phyloP scores from a whole-genome alignment of 768 basidiomycete species.

The Collybia sordida region DNA sequence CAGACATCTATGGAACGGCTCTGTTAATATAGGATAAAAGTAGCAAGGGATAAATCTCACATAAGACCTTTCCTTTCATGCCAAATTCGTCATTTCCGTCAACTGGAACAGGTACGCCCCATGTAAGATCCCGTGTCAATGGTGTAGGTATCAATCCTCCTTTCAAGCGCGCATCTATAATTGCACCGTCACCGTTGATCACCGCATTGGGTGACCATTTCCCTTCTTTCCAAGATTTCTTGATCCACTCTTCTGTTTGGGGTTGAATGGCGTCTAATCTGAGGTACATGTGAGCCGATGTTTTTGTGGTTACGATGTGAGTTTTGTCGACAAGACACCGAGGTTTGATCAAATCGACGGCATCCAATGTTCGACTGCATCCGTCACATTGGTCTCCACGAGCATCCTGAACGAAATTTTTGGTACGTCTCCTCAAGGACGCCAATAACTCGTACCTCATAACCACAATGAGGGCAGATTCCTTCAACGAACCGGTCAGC shows the following conservation, averaged over 20 bases:
- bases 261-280: conserved; percentile 83
- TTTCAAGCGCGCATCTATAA: conserved; percentile 88
- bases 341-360: conserved; percentile 92
- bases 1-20: conserved; percentile 70
- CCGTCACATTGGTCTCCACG: conserved; percentile 98
- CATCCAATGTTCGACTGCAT: conserved; percentile 90
- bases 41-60: conserved; percentile 50
- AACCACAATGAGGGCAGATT: conserved; percentile 92
- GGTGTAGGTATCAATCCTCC: conserved; percentile 85
- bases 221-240: conserved; percentile 71
- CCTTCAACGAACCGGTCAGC: conserved; percentile 98
- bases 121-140: conserved; percentile 89
- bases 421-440: not conserved
- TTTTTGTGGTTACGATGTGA: conserved; percentile 72
- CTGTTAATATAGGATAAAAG: conserved; percentile 4
- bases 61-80: conserved; percentile 94
- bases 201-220: conserved; percentile 94
- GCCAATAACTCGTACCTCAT: conserved; percentile 48
- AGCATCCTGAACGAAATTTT: conserved; percentile 64
- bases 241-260: conserved; percentile 85
- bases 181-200: conserved; percentile 82
- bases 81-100: conserved; percentile 75
- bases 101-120: conserved; percentile 93
- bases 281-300: conserved; percentile 90
- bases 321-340: conserved; percentile 85